Evolutionary conservation across 208 protist genomes (phyloP).

Genomic region (Strigomonas oncopelti): DNA sequence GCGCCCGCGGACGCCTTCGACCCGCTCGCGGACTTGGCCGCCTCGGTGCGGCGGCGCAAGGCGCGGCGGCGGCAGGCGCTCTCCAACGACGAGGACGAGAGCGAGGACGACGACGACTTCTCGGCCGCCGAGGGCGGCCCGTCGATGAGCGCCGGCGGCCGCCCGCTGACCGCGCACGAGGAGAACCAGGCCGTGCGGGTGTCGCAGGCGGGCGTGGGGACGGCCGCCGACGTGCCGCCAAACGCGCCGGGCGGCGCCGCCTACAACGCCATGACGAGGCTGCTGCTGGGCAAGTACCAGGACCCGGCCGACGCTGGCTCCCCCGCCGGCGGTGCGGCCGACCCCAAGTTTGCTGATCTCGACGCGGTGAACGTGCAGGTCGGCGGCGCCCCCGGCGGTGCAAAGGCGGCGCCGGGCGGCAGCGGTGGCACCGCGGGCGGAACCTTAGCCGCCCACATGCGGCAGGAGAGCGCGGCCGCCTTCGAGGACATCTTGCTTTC

Average conservation of each 20-base stretch:
- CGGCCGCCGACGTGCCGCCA: constrained; percentile 1
- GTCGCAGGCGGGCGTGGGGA: not conserved
- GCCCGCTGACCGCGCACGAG: not conserved
- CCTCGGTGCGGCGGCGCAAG: constrained; percentile 37
- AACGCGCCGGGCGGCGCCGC: not conserved
- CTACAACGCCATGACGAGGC: constrained; percentile 36
- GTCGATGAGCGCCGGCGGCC: not conserved
- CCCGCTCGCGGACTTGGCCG: constrained; percentile 57
- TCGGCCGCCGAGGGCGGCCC: not conserved
- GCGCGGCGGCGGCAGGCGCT: constrained; percentile 25
- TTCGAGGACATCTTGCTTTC: constrained; percentile 53
- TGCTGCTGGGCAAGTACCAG: constrained; percentile 36
- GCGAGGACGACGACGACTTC: constrained; percentile 13
- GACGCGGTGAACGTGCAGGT: not conserved
- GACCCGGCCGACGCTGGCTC: constrained; percentile 1
- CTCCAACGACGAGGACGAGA: constrained; percentile 19
- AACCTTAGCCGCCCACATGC: not conserved
- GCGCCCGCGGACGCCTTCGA: constrained; percentile 40
- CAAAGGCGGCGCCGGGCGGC: too few relatives aligned
- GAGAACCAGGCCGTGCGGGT: not conserved
- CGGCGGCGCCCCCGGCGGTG: not conserved
- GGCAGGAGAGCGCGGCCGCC: constrained; percentile 21
- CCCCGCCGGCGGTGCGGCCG: too few relatives aligned
- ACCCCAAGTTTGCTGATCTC: not conserved
- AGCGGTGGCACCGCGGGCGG: not conserved